Conservation (phyloP, 176 grass and related monocot genomes). For the Cymbopogon citratus region DNA sequence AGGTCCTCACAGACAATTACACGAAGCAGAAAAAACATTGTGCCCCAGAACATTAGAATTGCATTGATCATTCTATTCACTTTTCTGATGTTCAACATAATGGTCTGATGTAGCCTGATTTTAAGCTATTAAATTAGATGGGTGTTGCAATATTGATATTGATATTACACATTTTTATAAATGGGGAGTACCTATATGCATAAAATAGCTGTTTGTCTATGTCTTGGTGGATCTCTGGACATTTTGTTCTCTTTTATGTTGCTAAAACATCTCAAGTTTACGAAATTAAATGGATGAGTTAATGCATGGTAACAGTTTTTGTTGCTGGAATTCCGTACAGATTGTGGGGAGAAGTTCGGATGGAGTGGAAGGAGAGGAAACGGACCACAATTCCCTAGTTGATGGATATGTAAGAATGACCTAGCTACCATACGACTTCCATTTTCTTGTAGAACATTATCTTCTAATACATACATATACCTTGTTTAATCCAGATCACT, state of each 20-base stretch:
- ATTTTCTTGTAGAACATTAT: background rate
- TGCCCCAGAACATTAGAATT: background rate
- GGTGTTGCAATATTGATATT: background rate
- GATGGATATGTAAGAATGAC: slow-evolving; percentile 86
- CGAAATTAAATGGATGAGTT: slow-evolving; percentile 12
- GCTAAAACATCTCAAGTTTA: background rate
- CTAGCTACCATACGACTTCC: slow-evolving; percentile 6
- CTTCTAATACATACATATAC: slow-evolving; percentile 22
- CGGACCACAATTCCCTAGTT: slow-evolving; percentile 53
- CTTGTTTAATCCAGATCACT: slow-evolving; percentile 66
- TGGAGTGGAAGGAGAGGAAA: slow-evolving; percentile 53
- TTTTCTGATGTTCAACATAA: slow-evolving; percentile 9
- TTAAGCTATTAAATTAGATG: background rate
- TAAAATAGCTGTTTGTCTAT: slow-evolving; percentile 6
- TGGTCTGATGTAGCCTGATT: background rate
- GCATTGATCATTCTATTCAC: background rate
- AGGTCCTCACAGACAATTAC: no score
- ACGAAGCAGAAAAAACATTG: background rate
- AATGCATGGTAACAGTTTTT: slow-evolving; percentile 14
- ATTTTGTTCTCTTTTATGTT: slow-evolving; percentile 4
- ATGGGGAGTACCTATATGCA: background rate
- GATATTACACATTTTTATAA: background rate
- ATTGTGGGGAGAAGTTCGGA: slow-evolving; percentile 27
- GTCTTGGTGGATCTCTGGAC: background rate
- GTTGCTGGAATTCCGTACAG: slow-evolving; percentile 36